phyloP scores from a whole-genome alignment of 2,329 filamentous ascomycete genomes.

The Xylaria sp. region DNA sequence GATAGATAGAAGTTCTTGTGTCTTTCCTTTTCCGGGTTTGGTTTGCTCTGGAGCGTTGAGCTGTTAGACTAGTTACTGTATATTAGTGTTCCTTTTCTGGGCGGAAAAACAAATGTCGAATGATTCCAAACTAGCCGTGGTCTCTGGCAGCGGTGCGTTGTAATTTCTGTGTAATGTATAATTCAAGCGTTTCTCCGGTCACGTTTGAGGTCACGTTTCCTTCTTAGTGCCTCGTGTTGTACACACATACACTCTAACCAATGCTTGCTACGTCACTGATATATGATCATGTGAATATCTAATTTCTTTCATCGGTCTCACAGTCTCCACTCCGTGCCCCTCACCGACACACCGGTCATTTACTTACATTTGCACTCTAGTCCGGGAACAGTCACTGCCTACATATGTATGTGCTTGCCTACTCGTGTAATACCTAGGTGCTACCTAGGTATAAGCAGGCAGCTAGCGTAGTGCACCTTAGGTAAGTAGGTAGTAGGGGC shows the following conservation, averaged over 20 bases:
- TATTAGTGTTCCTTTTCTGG: not conserved
- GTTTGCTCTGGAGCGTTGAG: not conserved
- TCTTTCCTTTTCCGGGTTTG: not conserved
- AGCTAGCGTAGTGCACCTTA: not conserved
- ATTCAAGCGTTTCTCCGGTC: not conserved
- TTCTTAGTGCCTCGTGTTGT: slow-evolving; percentile 2
- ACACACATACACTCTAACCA: slow-evolving; percentile 8
- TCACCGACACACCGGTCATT: slow-evolving; percentile 25
- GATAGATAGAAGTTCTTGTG: not conserved
- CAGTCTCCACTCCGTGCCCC: slow-evolving; percentile 24
- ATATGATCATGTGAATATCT: slow-evolving; percentile 36
- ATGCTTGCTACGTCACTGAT: slow-evolving; percentile 35
- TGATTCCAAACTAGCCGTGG: not conserved
- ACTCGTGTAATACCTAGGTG: not conserved
- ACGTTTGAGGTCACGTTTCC: slow-evolving; percentile 3
- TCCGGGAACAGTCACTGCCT: not conserved
- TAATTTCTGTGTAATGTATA: not conserved
- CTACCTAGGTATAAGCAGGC: not conserved
- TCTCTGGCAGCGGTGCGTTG: not conserved
- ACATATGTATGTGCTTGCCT: not conserved
- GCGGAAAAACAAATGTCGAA: not conserved
- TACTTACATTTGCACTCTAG: not conserved
- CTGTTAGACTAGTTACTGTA: not conserved
- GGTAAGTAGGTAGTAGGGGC: too few relatives aligned
- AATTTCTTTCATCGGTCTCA: slow-evolving; percentile 24